Base-by-base conservation (phyloP, 805 yeast genomes). In the Kodamaea leandrae region DNA sequence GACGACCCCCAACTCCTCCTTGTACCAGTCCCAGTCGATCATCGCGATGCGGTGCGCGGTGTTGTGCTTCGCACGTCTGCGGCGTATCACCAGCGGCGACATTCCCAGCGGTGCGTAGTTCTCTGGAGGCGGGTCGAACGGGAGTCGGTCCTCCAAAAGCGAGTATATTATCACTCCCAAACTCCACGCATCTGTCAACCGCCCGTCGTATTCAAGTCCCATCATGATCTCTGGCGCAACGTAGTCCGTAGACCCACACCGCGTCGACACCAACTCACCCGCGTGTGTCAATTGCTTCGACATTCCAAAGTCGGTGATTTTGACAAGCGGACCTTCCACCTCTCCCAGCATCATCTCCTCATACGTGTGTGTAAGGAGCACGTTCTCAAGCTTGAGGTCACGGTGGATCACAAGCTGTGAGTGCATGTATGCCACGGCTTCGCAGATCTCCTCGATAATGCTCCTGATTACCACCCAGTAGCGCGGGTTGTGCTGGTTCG, bases 221-320 rank as follows among this genome's bases (percentile, higher is more conserved):
- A 93, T 78, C 27, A 93, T 66, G 17, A 93, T 64, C 56, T 93
- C 99, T 0, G 99, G 99, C 0, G 96, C 83, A 5, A 93, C 96
- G 54, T 93, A 93, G 58, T 93, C 99, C 48, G 87, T 96, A 1
- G 96, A 86, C 0, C 99, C 99, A 61, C 99, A 93, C 46, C 98
- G 66, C 1, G 98, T 91, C 2, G 86, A 75, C 18, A 95, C 71
- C 43, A 83, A 52, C 18, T 88, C 85, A 48, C 77, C 68, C 1
- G 67, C 72, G 1, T 78, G 75, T 37, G 75, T 79, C 17, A 91
- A 74, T 37, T 72, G 67, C 51, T 88, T 82, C 8, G 96, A 83
- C 19, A 93, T 72, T 0, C 99, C 99, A 63, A 93, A 83, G 67
- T 93, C 99, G 0, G 95, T 82, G 23, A 89, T 60, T 12, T 79